phyloP scores from a whole-genome alignment of 768 basidiomycete species.

The Panaeolus cyanescens region DNA sequence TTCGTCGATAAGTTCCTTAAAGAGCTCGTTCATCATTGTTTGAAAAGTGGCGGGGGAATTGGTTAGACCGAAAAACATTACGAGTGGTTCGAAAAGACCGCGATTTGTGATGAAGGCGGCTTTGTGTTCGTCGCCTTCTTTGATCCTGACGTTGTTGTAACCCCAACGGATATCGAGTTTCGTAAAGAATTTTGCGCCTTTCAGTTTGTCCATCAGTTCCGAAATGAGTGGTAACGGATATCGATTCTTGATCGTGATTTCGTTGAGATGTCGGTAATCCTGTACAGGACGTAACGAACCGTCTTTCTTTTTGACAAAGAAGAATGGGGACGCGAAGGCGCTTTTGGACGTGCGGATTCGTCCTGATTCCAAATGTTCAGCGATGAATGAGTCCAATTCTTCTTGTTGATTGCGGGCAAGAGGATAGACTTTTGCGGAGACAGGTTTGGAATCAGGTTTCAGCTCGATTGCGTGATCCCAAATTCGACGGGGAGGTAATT shows the following conservation, averaged over 20 bases:
- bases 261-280: constrained; percentile 26
- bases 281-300: constrained; percentile 18
- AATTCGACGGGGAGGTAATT: not conserved
- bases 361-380: not conserved
- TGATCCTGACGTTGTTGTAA: constrained; percentile 39
- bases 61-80: constrained; percentile 3
- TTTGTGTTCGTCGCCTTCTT: constrained; percentile 6
- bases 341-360: not conserved
- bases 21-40: constrained; percentile 17
- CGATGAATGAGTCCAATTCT: not conserved
- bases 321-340: not conserved
- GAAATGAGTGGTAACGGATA: constrained; percentile 31
- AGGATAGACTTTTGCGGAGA: constrained; percentile 4
- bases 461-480: constrained; percentile 19
- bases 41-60: constrained; percentile 14
- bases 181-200: constrained; percentile 22
- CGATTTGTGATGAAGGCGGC: not conserved
- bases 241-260: constrained; percentile 25
- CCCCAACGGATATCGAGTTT: constrained; percentile 37
- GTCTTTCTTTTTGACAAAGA: constrained; percentile 18
- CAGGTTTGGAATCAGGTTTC: constrained; percentile 9
- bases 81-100: not conserved
- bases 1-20: constrained; percentile 4
- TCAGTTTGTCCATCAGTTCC: constrained; percentile 21
- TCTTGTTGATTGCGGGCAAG: constrained; percentile 1